Evolutionary conservation across 345 rosid species (phyloP).

Genomic region (Gossypioides kirkii): DNA sequence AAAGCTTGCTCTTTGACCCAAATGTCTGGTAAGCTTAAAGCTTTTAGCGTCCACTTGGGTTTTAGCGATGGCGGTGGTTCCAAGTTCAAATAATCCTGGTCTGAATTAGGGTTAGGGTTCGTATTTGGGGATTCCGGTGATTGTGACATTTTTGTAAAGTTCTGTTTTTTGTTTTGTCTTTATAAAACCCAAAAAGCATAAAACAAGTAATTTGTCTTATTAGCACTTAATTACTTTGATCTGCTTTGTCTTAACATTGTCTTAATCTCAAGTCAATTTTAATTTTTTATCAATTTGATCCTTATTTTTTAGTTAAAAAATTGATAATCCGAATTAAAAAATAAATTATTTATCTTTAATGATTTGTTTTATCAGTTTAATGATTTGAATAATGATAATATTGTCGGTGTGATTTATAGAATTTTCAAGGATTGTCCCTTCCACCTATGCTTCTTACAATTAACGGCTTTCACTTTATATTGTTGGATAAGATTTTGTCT

Average conservation of each 20-base stretch:
- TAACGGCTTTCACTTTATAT: no score
- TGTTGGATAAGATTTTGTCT: no score
- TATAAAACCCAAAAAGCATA: background rate
- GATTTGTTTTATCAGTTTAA: no score
- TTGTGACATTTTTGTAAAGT: constrained; percentile 21
- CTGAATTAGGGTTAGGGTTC: constrained; percentile 12
- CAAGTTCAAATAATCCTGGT: background rate
- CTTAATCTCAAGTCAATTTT: background rate
- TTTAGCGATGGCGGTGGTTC: constrained; percentile 5
- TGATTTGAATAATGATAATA: no score
- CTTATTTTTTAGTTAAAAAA: no score
- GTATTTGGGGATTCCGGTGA: constrained; percentile 1
- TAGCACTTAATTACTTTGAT: no score
- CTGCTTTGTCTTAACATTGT: background rate
- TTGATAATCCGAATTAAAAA: no score
- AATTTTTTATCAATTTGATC: no score
- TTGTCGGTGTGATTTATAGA: no score
- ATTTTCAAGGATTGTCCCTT: no score
- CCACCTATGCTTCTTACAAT: no score
- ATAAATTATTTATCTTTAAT: no score
- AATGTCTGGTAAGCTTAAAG: constrained; percentile 22
- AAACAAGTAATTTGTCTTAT: background rate
- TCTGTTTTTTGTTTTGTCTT: background rate
- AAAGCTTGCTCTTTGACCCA: constrained; percentile 18
- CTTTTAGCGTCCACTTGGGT: background rate